Conservation (phyloP, 257 asterid species). For the Anisodus tanguticus region DNA sequence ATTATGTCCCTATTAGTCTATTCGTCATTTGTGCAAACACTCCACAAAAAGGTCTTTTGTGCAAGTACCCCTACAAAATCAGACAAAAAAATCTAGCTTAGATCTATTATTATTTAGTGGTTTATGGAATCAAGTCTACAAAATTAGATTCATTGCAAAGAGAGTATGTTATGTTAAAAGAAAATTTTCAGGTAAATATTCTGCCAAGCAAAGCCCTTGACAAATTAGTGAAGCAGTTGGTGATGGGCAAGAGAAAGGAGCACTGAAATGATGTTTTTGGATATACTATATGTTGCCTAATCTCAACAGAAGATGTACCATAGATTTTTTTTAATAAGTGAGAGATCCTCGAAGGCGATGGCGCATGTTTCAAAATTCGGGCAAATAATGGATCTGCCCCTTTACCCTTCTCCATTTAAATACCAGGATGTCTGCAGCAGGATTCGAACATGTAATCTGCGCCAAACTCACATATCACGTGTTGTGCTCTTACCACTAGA, state of each 20-base stretch:
- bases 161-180: background rate
- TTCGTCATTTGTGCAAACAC: background rate
- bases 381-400: background rate
- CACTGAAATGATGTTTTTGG: background rate
- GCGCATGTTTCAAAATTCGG: too few species aligned
- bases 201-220: conserved; percentile 20
- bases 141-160: background rate
- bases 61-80: background rate
- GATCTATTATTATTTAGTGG: background rate
- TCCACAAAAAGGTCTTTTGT: background rate
- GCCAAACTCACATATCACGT: too few species aligned
- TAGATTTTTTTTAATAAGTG: background rate
- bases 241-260: background rate
- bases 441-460: too few species aligned
- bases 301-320: background rate
- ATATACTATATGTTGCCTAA: background rate
- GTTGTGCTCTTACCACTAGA: too few species aligned
- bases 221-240: conserved; percentile 22
- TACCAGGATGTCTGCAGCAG: too few species aligned
- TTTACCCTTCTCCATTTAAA: too few species aligned
- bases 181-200: background rate
- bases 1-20: too few species aligned
- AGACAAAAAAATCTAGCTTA: background rate
- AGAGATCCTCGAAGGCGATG: background rate
- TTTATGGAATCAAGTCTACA: background rate